phyloP scores from a whole-genome alignment of 352 stramenopile genomes.

The Thraustochytrium sp. region DNA sequence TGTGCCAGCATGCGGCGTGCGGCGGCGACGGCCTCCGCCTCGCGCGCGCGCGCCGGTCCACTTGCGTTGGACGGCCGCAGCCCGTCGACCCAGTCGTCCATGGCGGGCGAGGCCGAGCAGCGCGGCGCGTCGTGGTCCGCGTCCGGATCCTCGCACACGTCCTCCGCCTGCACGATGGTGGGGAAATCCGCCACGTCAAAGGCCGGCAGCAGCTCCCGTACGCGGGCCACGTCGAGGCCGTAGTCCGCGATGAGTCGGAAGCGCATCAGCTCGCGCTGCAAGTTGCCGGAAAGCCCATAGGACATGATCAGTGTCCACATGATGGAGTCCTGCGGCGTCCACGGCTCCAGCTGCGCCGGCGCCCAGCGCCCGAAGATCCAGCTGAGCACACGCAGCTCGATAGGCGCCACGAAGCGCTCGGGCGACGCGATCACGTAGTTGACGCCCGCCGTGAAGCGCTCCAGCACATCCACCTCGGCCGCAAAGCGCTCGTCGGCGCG shows the following conservation, averaged over 20 bases:
- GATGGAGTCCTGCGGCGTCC: slow-evolving; percentile 32
- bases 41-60: too few relatives aligned
- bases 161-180: slow-evolving; percentile 30
- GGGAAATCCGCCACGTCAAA: slow-evolving; percentile 43
- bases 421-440: slow-evolving; percentile 31
- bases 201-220: slow-evolving; percentile 40
- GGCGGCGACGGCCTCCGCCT: too few relatives aligned
- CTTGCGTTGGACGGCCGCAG: too few relatives aligned
- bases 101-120: not conserved
- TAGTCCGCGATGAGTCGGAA: not conserved
- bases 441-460: slow-evolving; percentile 31
- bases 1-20: not conserved
- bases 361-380: not conserved
- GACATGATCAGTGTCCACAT: slow-evolving; percentile 47
- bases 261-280: slow-evolving; percentile 32
- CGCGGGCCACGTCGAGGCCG: not conserved
- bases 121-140: not conserved
- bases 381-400: slow-evolving; percentile 41
- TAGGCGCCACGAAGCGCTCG: not conserved
- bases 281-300: slow-evolving; percentile 42
- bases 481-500: not conserved
- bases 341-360: not conserved
- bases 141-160: not conserved
- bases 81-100: not conserved
- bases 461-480: not conserved